Base-by-base conservation (phyloP, 345 rosid genomes). In the Bruguiera gymnorhiza region DNA sequence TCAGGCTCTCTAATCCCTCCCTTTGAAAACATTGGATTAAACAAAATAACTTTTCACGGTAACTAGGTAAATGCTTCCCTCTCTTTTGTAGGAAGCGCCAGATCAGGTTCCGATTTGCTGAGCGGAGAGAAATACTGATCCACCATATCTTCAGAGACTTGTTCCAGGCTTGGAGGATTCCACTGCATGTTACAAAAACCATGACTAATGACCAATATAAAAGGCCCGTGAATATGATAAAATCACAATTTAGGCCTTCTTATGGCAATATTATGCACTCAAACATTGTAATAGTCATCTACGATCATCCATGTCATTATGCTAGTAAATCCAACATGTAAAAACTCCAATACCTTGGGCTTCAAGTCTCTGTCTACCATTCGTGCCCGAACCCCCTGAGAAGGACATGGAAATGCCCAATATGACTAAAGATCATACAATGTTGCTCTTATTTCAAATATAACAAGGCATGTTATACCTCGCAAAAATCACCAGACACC, bases 331-430 rank as follows among this genome's bases (percentile, higher is more conserved):
- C 19, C 50, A 37, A 43, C 32, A 29, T 2, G 3, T 11, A 26
- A 1, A 26, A 39, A n/a, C 34, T 9, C 29, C 13, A 4, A 26
- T 81, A 90, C 99, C 94, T 90, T 87, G 13, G 97, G 92, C 8
- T 86, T 83, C 34, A 80, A 79, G 76, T 95, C 92, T 80, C 75
- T 92, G 70, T 86, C 97, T 82, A 92, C 86, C 86, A 90, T 71
- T 70, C 90, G 83, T 50, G 99, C 97, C 69, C 96, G 85, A 72
- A 95, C 80, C 24, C 99, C 98, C 98, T 92, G 63, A 66, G 10
- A 63, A 9, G 18, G 30, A 37, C 27, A 13, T 18, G 31, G 19
- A 69, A 68, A 30, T 19, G 50, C 10, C 52, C 56, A 21, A 21
- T 37, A 55, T 39, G 10, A 48, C 19, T 15, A 43, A 13, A 13